Conservation (phyloP, 2,329 filamentous ascomycete species). For the Onygena corvina region DNA sequence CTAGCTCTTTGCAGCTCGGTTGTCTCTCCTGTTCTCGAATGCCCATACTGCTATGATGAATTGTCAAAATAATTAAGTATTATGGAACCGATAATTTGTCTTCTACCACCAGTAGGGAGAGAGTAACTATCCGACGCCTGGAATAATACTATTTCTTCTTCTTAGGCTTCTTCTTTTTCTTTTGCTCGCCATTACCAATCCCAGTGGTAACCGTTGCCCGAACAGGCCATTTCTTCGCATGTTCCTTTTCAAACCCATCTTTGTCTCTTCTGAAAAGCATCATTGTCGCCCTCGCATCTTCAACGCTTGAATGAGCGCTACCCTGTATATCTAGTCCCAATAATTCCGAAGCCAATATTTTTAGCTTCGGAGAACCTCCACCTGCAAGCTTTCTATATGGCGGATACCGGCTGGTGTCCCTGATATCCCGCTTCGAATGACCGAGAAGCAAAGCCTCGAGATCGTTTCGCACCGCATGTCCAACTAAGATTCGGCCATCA, state of each 20-base stretch:
- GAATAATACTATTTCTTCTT: conserved; percentile 30
- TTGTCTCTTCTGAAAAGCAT: conserved; percentile 74
- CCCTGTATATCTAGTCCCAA: conserved; percentile 49
- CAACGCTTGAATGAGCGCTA: conserved; percentile 50
- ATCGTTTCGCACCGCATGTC: conserved; percentile 73
- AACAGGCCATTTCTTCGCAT: conserved; percentile 52
- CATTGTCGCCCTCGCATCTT: conserved; percentile 85
- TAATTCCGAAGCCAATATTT: conserved; percentile 45
- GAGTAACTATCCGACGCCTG: neutral
- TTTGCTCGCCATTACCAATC: conserved; percentile 26
- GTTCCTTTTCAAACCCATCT: conserved; percentile 70
- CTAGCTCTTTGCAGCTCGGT: no score
- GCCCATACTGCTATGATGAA: no score
- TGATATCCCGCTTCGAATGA: conserved; percentile 64
- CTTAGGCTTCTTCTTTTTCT: conserved; percentile 39
- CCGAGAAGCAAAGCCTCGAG: conserved; percentile 60
- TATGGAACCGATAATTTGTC: no score
- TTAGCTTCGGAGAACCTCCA: conserved; percentile 40
- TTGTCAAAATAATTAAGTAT: no score
- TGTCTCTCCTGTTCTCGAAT: no score
- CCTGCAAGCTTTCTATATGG: conserved; percentile 55
- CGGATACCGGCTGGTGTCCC: conserved; percentile 71
- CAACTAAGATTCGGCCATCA: conserved; percentile 60
- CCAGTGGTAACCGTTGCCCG: conserved; percentile 22
- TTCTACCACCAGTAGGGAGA: no score